Conservation (phyloP, 148 eudicot species). For the Cornus kousa region DNA sequence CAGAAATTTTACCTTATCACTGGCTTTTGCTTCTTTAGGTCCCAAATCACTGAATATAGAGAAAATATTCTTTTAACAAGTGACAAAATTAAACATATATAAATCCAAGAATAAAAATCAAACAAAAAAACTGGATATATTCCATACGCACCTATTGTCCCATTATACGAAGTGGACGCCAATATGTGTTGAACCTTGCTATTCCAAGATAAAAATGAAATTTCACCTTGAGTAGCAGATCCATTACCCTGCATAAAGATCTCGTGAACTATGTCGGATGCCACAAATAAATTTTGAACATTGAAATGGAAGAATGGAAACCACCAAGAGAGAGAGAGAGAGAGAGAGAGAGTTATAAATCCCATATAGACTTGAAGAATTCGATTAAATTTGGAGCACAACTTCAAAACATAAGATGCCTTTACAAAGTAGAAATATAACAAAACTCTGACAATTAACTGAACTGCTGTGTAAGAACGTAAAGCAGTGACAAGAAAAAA, state of each 20-base stretch:
- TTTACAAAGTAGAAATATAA: not conserved
- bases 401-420: not conserved
- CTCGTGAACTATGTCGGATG: slow-evolving; percentile 5
- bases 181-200: slow-evolving; percentile 85
- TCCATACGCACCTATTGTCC: slow-evolving; percentile 69
- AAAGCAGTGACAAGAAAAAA: no score
- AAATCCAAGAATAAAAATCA: slow-evolving; percentile 2
- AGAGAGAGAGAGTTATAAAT: not conserved
- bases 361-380: not conserved
- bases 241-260: slow-evolving; percentile 70
- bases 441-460: not conserved
- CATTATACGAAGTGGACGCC: slow-evolving; percentile 89
- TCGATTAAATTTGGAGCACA: not conserved
- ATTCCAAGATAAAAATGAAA: slow-evolving; percentile 94
- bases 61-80: not conserved
- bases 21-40: slow-evolving; percentile 92
- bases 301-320: not conserved
- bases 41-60: slow-evolving; percentile 82
- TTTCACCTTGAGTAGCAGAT: slow-evolving; percentile 88
- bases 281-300: not conserved
- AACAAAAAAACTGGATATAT: no score
- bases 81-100: not conserved
- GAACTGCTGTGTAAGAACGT: no score
- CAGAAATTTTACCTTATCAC: slow-evolving; percentile 63
- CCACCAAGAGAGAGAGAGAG: not conserved